A percentile compares a stretch with the other conserved stretches of the same genome.
Conservation (phyloP, 2,329 filamentous ascomycete species). For the Trichoderma sp. region DNA sequence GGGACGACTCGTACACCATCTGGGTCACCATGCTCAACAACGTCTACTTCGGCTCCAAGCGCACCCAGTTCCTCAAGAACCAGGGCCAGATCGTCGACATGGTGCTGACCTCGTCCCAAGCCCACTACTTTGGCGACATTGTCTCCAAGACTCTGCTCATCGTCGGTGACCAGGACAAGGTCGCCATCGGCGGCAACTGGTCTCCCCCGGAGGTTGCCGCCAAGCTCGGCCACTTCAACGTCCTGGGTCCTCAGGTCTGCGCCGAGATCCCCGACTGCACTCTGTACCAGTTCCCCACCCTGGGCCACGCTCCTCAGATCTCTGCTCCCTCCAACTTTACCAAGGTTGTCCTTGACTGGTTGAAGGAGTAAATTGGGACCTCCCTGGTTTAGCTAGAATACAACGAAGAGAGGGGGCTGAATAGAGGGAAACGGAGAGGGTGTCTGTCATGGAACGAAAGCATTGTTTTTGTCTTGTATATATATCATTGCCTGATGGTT, state of each 20-base stretch:
- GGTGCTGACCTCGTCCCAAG: slow-evolving; percentile 52
- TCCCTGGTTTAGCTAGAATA: background rate
- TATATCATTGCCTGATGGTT: background rate
- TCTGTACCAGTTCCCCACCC: slow-evolving; percentile 46
- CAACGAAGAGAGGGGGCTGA: background rate
- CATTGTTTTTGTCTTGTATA: background rate
- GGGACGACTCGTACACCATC: slow-evolving; percentile 49
- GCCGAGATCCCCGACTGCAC: slow-evolving; percentile 44
- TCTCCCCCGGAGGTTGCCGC: slow-evolving; percentile 43
- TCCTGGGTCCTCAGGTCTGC: slow-evolving; percentile 47
- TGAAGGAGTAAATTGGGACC: slow-evolving; percentile 26
- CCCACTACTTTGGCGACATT: slow-evolving; percentile 49
- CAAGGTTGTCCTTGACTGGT: slow-evolving; percentile 45
- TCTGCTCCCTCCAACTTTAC: slow-evolving; percentile 49
- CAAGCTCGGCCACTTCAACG: slow-evolving; percentile 48
- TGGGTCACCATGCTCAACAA: slow-evolving; percentile 56
- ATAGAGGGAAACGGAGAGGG: background rate
- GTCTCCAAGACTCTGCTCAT: slow-evolving; percentile 47
- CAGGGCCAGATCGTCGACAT: slow-evolving; percentile 54
- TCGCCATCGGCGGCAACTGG: slow-evolving; percentile 56
- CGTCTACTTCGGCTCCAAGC: slow-evolving; percentile 47
- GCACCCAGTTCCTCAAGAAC: slow-evolving; percentile 43
- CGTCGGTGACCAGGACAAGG: slow-evolving; percentile 52
- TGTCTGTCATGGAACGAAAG: background rate
- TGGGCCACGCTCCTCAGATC: slow-evolving; percentile 55